phyloP scores from a whole-genome alignment of 83 land plant species.

The Picea abies region DNA sequence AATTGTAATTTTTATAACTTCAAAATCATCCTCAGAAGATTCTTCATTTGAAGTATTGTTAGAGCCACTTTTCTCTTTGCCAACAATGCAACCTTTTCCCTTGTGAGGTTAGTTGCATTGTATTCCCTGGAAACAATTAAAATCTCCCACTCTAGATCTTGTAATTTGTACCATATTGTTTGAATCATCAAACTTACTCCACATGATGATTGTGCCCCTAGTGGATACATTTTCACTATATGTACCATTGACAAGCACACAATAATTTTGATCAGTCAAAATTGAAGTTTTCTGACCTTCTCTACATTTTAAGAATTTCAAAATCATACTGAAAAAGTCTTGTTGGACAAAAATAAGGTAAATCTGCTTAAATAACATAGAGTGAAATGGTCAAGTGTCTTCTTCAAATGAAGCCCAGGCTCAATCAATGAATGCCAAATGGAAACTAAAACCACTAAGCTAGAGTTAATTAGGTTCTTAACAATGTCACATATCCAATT shows the following conservation, averaged over 20 bases:
- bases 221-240: constrained; percentile 52
- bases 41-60: constrained; percentile 29
- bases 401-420: no score
- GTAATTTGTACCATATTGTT: constrained; percentile 60
- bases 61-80: neutral
- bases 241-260: constrained; percentile 30
- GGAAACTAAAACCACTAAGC: no score
- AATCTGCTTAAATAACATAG: no score
- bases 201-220: constrained; percentile 76
- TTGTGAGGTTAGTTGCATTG: constrained; percentile 94
- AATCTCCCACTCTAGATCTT: constrained; percentile 54
- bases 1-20: constrained; percentile 20
- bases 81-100: constrained; percentile 37
- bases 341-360: no score
- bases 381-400: no score
- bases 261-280: constrained; percentile 27
- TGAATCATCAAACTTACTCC: constrained; percentile 55
- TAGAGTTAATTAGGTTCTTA: no score
- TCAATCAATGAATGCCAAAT: no score
- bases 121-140: constrained; percentile 60
- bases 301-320: constrained; percentile 25
- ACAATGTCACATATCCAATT: no score
- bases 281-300: constrained; percentile 35
- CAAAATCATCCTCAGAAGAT: constrained; percentile 19
- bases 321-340: no score